Percentiles rank a stretch among this genome's conserved stretches.
phyloP scores from a whole-genome alignment of 2,329 filamentous ascomycete species.

The Fusarium austroafricanum region DNA sequence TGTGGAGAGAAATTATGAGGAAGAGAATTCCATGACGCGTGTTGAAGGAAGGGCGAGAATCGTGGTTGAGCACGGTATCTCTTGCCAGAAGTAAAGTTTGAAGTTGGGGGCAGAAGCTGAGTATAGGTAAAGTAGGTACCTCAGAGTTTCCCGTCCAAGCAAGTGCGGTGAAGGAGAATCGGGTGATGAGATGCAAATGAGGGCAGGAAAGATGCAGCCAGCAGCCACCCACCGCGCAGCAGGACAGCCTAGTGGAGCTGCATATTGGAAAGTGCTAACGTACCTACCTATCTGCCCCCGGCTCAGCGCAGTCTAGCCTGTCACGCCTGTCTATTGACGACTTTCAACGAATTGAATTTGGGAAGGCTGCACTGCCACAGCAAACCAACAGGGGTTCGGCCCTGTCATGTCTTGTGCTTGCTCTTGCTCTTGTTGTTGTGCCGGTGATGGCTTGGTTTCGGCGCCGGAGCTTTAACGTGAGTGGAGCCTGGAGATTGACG shows the following conservation, averaged over 20 bases:
- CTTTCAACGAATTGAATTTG: slow-evolving; percentile 2
- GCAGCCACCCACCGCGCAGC: not conserved
- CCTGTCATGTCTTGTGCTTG: slow-evolving; percentile 25
- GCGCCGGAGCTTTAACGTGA: slow-evolving; percentile 23
- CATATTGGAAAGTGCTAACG: too few relatives aligned
- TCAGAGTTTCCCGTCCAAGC: slow-evolving; percentile 13
- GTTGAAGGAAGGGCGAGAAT: slow-evolving; percentile 32
- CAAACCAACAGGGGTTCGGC: slow-evolving; percentile 17
- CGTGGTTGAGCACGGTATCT: slow-evolving; percentile 46
- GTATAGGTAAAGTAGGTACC: not conserved
- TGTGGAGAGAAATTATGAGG: slow-evolving; percentile 34
- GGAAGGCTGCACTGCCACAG: slow-evolving; percentile 39
- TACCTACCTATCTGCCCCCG: too few relatives aligned
- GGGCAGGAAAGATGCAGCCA: slow-evolving; percentile 22
- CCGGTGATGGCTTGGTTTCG: slow-evolving; percentile 24
- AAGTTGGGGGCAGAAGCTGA: slow-evolving; percentile 13
- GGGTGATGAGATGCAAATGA: slow-evolving; percentile 36
- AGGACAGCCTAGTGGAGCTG: slow-evolving; percentile 19
- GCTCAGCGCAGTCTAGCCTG: not conserved
- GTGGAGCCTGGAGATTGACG: slow-evolving; percentile 30
- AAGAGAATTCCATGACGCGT: slow-evolving; percentile 38
- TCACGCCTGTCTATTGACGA: not conserved
- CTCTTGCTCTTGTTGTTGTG: not conserved
- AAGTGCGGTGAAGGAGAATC: slow-evolving; percentile 38
- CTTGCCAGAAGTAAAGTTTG: slow-evolving; percentile 15